These are phyloP conservation scores for Neltuma alba DNA, from an alignment of 306 rosid species.

Conservation along the genomic window DNA sequence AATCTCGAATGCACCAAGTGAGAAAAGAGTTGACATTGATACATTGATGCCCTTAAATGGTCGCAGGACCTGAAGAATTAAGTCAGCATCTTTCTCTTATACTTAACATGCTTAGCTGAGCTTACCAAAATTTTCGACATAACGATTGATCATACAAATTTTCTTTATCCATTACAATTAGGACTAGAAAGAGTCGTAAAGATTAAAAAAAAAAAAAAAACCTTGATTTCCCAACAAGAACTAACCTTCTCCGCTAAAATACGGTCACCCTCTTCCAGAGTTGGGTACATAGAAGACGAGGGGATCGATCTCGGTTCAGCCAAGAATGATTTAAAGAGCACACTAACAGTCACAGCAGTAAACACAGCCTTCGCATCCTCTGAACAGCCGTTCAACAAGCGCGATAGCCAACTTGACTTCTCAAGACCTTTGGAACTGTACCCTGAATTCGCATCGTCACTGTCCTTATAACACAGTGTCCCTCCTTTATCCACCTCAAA, in stretches of 20 bases:
- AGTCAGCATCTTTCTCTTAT: neutral
- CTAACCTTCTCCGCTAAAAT: constrained; percentile 89
- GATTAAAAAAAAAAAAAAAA: neutral
- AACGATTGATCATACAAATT: neutral
- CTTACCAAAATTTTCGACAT: neutral
- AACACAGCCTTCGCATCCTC: constrained; percentile 85
- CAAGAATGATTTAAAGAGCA: constrained; percentile 73
- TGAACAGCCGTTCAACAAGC: constrained; percentile 60
- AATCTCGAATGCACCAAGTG: neutral
- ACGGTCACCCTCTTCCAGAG: constrained; percentile 91
- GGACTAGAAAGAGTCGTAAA: neutral
- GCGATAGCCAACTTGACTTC: constrained; percentile 68
- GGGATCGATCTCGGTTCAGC: constrained; percentile 96
- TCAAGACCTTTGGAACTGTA: constrained; percentile 37
- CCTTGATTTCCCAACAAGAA: neutral
- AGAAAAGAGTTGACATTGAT: neutral
- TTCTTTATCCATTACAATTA: neutral
- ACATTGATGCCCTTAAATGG: neutral
- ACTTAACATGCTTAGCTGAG: neutral
- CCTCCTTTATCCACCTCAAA: constrained; percentile 73
- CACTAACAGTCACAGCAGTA: constrained; percentile 81
- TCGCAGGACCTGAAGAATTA: neutral
- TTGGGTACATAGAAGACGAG: constrained; percentile 89
- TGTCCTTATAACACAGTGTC: constrained; percentile 35
- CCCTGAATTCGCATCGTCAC: constrained; percentile 6